Evolutionary conservation across 1,284 basidiomycete species (phyloP), one percentile per base, ranked within the genome.

Genomic region (Rhodotorula sp.): DNA sequence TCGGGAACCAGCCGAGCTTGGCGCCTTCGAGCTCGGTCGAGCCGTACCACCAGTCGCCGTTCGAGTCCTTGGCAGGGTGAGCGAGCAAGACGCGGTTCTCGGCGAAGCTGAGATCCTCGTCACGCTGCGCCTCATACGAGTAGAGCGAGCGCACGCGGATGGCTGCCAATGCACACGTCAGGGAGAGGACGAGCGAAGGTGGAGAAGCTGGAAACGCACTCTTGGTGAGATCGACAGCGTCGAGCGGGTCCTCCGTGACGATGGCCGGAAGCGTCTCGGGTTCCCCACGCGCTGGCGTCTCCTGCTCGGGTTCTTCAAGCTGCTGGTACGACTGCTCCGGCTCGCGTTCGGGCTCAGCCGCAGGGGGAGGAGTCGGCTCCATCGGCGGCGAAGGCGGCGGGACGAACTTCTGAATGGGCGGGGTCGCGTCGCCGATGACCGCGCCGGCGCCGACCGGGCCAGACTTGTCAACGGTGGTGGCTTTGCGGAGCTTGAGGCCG

Each of bases 401-500:
- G 81, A 65, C 78, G 73, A 80, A 86, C 78, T 90, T 89, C 77
- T 92, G 90, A 1, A 82, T 67, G 4, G 91, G 90, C n/a, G 91
- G 89, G 2, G 86, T 86, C 56, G 80, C 79, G 70, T 91, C 90
- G 44, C 89, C 82, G 27, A 84, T 92, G 19, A 98, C 78, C 11
- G 96, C 90, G 62, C 82, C 86, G 4, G 94, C 94, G 20, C 88
- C 84, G 0, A 84, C 79, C 9, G 89, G 86, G 0, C 80, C 86
- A 74, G 90, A 92, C 73, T 90, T 88, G 79, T 98, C 95, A 66
- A 89, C 86, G 2, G 94, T 98, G 71, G 87, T 84, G 0, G 92
- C 82, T 81, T 92, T 92, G 67, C 85, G 86, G 71, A 99, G 82
- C 72, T 82, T 85, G 48, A 86, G 81, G 2, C 95, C 95, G 10